These are phyloP conservation scores for Barbatosphaeria neglecta DNA, from an alignment of 495 filamentous ascomycete species.

Conservation along the genomic window DNA sequence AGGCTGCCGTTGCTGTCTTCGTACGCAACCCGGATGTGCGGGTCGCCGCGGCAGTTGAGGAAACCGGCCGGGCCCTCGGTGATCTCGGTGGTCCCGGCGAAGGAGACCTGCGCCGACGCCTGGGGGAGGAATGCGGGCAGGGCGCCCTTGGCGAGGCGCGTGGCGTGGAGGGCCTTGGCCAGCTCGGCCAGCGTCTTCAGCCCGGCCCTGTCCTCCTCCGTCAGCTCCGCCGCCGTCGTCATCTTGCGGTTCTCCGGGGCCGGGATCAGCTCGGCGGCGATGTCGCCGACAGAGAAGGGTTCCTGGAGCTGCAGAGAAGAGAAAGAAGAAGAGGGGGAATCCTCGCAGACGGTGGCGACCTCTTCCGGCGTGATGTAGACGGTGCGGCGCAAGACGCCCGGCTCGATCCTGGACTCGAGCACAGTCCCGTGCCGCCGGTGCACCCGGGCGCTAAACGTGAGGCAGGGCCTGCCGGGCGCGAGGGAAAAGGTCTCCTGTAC, in stretches of 20 bases:
- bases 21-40: slow-evolving; percentile 27
- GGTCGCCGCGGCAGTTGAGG: slow-evolving; percentile 19
- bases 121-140: slow-evolving; percentile 21
- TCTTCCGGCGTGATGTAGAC: slow-evolving; percentile 54
- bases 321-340: too few relatives aligned
- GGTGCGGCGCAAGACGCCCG: slow-evolving; percentile 64
- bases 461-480: slow-evolving; percentile 47
- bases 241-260: slow-evolving; percentile 26
- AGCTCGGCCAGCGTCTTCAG: slow-evolving; percentile 23
- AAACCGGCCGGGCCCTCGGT: slow-evolving; percentile 6
- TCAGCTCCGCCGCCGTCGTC: slow-evolving; percentile 20
- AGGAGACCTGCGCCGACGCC: slow-evolving; percentile 18
- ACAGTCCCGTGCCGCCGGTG: slow-evolving; percentile 50
- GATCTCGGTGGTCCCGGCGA: slow-evolving; percentile 13
- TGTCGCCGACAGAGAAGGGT: slow-evolving; percentile 23
- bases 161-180: slow-evolving; percentile 19
- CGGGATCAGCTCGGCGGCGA: too few relatives aligned
- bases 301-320: slow-evolving; percentile 3
- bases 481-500: slow-evolving; percentile 59
- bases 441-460: slow-evolving; percentile 76
- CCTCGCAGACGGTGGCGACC: slow-evolving; percentile 37
- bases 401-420: slow-evolving; percentile 55
- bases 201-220: slow-evolving; percentile 14
- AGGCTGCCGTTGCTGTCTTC: slow-evolving; percentile 6
- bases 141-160: slow-evolving; percentile 25